phyloP scores from a whole-genome alignment of 495 filamentous ascomycete genomes.

The Articulospora tetracladia region DNA sequence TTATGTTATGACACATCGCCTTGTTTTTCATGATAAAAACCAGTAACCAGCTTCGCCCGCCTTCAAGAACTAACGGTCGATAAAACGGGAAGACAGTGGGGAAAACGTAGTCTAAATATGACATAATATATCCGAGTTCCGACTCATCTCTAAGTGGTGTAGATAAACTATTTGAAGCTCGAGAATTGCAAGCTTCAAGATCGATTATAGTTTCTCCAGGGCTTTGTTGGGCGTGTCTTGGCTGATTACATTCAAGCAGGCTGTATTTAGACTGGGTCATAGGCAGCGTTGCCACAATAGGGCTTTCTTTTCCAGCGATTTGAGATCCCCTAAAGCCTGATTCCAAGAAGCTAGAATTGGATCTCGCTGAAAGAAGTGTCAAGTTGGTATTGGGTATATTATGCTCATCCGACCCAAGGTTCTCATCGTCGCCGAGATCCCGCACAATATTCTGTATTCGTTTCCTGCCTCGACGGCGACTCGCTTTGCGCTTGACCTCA shows the following conservation, averaged over 20 bases:
- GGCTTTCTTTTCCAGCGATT: too few relatives aligned
- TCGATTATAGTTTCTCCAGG: not conserved
- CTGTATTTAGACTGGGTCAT: not conserved
- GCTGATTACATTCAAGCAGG: too few relatives aligned
- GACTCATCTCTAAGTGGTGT: not conserved
- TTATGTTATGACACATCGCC: slow-evolving; percentile 16
- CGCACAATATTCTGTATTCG: not conserved
- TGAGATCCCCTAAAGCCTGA: too few relatives aligned
- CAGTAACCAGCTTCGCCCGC: slow-evolving; percentile 23
- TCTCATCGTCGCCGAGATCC: not conserved
- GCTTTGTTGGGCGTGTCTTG: too few relatives aligned
- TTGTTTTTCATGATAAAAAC: slow-evolving; percentile 12
- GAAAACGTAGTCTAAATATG: slow-evolving; percentile 21
- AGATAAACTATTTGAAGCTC: not conserved
- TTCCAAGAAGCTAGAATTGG: too few relatives aligned
- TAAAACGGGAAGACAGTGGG: slow-evolving; percentile 18
- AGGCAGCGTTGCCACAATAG: not conserved
- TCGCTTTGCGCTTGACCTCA: slow-evolving; percentile 16
- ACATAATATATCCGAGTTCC: slow-evolving; percentile 15
- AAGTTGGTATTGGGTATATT: too few relatives aligned
- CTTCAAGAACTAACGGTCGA: slow-evolving; percentile 5
- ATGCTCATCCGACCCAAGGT: not conserved
- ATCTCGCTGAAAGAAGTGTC: too few relatives aligned
- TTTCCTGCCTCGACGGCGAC: slow-evolving; percentile 31
- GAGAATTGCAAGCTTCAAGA: not conserved